Percentiles rank a stretch among this genome's conserved stretches.
These are phyloP conservation scores for Didymosphaeria variabile DNA, from an alignment of 2,329 filamentous ascomycete genomes.

Conservation along the genomic window DNA sequence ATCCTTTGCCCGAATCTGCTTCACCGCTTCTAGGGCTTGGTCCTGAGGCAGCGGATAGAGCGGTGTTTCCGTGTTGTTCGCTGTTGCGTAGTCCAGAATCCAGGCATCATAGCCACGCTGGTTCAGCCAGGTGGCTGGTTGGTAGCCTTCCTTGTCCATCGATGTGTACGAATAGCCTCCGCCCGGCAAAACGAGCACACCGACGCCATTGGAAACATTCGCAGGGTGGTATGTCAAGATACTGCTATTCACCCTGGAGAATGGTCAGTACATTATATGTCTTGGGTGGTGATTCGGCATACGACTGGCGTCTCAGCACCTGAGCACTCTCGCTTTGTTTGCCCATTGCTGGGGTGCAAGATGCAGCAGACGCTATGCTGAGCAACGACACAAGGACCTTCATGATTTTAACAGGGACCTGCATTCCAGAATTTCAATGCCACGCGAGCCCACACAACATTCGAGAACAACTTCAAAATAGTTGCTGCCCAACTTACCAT, in stretches of 20 bases:
- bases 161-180: constrained; percentile 12
- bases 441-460: not conserved
- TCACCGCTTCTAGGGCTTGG: constrained; percentile 16
- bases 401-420: not conserved
- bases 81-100: constrained; percentile 16
- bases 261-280: not conserved
- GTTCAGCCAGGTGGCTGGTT: constrained; percentile 18
- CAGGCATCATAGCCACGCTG: constrained; percentile 15
- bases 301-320: constrained; percentile 10
- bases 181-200: constrained; percentile 14
- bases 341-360: constrained; percentile 7
- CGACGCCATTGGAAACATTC: constrained; percentile 10
- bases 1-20: constrained; percentile 15
- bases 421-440: not conserved
- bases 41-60: constrained; percentile 17
- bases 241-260: constrained; percentile 10
- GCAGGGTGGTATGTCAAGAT: constrained; percentile 16
- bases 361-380: constrained; percentile 1
- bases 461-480: not conserved
- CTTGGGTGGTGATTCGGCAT: not conserved
- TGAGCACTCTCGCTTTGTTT: not conserved
- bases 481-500: not conserved
- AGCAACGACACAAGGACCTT: not conserved
- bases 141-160: constrained; percentile 14
- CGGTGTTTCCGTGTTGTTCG: not conserved